Evolutionary conservation across 768 basidiomycete species (phyloP).

Genomic region (Tricholoma furcatifolium): DNA sequence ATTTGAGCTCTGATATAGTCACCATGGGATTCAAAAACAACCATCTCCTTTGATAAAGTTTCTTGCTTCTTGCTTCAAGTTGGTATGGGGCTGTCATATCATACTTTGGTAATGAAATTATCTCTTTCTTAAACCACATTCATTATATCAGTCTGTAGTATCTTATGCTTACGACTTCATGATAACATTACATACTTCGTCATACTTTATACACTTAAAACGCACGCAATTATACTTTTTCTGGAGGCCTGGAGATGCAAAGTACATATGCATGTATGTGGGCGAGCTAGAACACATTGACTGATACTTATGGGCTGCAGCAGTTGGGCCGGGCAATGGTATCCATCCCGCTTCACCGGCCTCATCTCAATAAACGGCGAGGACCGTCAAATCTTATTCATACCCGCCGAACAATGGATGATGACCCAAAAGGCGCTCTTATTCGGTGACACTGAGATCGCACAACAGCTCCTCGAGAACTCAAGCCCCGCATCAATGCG

Average conservation of each 20-base stretch:
- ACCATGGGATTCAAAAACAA: too few species aligned
- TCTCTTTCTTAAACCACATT: too few species aligned
- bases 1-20: too few species aligned
- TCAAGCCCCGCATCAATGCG: constrained; percentile 33
- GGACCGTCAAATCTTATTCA: constrained; percentile 37
- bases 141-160: too few species aligned
- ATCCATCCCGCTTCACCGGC: constrained; percentile 42
- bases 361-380: constrained; percentile 28
- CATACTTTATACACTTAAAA: too few species aligned
- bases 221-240: too few species aligned
- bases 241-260: constrained; percentile 40
- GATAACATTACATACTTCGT: too few species aligned
- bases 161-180: too few species aligned
- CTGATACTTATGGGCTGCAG: constrained; percentile 19
- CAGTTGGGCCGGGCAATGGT: constrained; percentile 54
- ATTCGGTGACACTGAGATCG: constrained; percentile 45
- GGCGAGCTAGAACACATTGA: background rate
- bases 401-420: constrained; percentile 65
- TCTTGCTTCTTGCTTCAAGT: too few species aligned
- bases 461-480: constrained; percentile 39
- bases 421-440: constrained; percentile 63
- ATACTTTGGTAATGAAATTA: too few species aligned
- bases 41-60: too few species aligned
- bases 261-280: constrained; percentile 33
- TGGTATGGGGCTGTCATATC: too few species aligned